phyloP scores from a whole-genome alignment of 2,329 filamentous ascomycete genomes.

The Fusarium brevicatenulatum region DNA sequence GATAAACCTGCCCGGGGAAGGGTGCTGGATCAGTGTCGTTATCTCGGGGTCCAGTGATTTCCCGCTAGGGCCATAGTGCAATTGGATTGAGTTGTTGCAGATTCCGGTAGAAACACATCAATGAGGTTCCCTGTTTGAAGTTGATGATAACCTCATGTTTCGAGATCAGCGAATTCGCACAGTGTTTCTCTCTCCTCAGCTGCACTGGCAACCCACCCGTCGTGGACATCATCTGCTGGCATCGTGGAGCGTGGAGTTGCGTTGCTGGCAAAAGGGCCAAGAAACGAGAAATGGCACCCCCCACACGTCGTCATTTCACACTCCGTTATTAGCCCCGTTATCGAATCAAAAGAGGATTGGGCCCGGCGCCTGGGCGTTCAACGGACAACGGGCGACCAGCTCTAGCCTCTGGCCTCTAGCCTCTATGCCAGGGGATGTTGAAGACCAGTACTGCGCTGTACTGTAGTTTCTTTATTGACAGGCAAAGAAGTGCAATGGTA shows the following conservation, averaged over 20 bases:
- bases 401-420: slow-evolving; percentile 12
- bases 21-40: background rate
- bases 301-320: slow-evolving; percentile 46
- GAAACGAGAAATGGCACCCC: slow-evolving; percentile 38
- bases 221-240: slow-evolving; percentile 19
- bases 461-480: background rate
- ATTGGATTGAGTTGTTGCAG: background rate
- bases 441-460: background rate
- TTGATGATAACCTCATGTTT: slow-evolving; percentile 24
- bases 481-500: background rate
- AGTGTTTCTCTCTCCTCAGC: slow-evolving; percentile 31
- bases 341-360: slow-evolving; percentile 43
- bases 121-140: background rate
- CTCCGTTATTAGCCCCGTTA: slow-evolving; percentile 43
- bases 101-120: background rate
- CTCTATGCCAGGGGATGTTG: slow-evolving; percentile 8
- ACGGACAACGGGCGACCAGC: slow-evolving; percentile 36
- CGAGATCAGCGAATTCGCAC: slow-evolving; percentile 30
- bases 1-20: slow-evolving; percentile 16
- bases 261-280: slow-evolving; percentile 38
- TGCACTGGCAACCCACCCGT: slow-evolving; percentile 45
- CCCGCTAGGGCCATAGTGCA: background rate
- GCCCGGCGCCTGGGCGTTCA: slow-evolving; percentile 36
- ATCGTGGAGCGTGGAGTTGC: slow-evolving; percentile 26
- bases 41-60: slow-evolving; percentile 12